These are phyloP conservation scores for Pestalotiopsis sp. DNA, from an alignment of 2,329 filamentous ascomycete genomes.

Conservation along the genomic window DNA sequence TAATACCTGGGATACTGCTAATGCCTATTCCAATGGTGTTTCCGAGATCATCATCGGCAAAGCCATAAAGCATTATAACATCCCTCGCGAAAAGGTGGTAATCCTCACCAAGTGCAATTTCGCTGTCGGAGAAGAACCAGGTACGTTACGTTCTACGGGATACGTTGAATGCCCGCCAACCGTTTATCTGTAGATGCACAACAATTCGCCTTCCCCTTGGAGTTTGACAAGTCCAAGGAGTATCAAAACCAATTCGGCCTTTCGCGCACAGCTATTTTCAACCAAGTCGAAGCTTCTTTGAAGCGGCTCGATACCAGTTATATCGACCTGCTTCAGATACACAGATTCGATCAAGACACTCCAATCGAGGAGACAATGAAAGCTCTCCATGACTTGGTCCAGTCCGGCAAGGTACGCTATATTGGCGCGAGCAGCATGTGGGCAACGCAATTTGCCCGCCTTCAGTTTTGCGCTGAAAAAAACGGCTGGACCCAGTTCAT, in stretches of 20 bases:
- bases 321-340: constrained; percentile 57
- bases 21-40: constrained; percentile 62
- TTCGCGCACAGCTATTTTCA: constrained; percentile 39
- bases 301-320: constrained; percentile 30
- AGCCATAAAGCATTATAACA: constrained; percentile 63
- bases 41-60: constrained; percentile 68
- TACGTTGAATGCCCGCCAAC: too few species aligned
- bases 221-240: too few species aligned
- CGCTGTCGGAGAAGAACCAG: constrained; percentile 35
- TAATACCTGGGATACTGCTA: constrained; percentile 44
- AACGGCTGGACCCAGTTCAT: too few species aligned
- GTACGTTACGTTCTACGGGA: constrained; percentile 8
- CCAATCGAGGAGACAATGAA: too few species aligned
- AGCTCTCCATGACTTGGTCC: too few species aligned
- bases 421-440: too few species aligned
- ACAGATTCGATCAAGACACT: constrained; percentile 56
- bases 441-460: too few species aligned
- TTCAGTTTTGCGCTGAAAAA: too few species aligned
- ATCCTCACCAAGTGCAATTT: constrained; percentile 57
- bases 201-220: constrained; percentile 10
- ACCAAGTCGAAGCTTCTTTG: constrained; percentile 38
- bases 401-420: too few species aligned
- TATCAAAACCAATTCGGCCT: too few species aligned
- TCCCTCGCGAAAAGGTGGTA: constrained; percentile 65
- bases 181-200: too few species aligned